Percentiles rank a stretch among this genome's conserved stretches.
Evolutionary conservation across 2,329 filamentous ascomycete species (phyloP).

Genomic region (Xylaria multiplex): DNA sequence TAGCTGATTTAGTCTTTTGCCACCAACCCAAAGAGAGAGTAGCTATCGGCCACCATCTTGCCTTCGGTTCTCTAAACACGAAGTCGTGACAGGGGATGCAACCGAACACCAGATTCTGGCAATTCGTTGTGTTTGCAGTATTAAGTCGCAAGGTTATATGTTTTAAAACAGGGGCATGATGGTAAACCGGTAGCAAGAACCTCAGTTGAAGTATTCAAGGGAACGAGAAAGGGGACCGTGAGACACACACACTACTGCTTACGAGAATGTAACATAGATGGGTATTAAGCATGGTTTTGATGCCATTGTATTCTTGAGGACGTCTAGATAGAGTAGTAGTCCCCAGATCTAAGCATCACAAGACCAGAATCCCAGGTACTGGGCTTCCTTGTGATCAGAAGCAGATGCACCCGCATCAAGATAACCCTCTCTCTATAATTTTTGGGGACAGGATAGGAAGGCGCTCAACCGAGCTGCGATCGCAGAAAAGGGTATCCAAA

Average conservation of each 20-base stretch:
- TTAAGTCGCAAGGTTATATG: slow-evolving; percentile 8
- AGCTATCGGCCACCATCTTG: slow-evolving; percentile 12
- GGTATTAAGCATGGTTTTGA: slow-evolving; percentile 6
- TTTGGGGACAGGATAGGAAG: slow-evolving; percentile 35
- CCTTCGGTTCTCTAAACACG: slow-evolving; percentile 7
- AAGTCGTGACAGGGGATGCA: slow-evolving; percentile 26
- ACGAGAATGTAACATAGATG: slow-evolving; percentile 9
- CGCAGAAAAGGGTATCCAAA: slow-evolving; percentile 40
- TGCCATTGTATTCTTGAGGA: slow-evolving; percentile 17
- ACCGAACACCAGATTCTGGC: slow-evolving; percentile 16
- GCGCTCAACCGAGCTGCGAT: slow-evolving; percentile 31
- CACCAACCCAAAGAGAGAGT: slow-evolving; percentile 23
- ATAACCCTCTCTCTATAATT: slow-evolving; percentile 26
- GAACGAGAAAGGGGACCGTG: slow-evolving; percentile 1
- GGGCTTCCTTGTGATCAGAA: slow-evolving; percentile 17
- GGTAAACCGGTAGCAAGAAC: neutral
- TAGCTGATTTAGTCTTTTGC: slow-evolving; percentile 24
- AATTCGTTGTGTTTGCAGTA: neutral
- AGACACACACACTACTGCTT: slow-evolving; percentile 10
- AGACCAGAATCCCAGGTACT: neutral
- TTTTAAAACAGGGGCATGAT: neutral
- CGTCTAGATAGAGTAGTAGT: slow-evolving; percentile 21
- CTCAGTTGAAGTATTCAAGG: neutral
- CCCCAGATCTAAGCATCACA: slow-evolving; percentile 12
- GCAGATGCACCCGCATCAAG: slow-evolving; percentile 27